Conservation (phyloP, 345 rosid species). For the Excoecaria agallocha region DNA sequence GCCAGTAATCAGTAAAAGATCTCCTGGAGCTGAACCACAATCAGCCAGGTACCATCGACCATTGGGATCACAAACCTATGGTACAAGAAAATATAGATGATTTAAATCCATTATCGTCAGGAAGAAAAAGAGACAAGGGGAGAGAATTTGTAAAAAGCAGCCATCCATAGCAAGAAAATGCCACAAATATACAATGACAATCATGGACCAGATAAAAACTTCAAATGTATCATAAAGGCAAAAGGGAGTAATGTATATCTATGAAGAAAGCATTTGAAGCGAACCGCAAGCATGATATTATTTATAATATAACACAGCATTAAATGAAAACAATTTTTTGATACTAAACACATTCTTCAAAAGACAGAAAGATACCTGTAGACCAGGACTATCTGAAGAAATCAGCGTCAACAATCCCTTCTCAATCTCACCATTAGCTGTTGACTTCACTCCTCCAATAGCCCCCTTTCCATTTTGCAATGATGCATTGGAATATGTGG, state of each 20-base stretch:
- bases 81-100: conserved; percentile 2
- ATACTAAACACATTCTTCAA: conserved; percentile 12
- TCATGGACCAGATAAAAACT: not conserved
- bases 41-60: conserved; percentile 98
- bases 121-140: not conserved
- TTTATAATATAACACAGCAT: not conserved
- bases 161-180: conserved; percentile 13
- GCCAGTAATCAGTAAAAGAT: conserved; percentile 83
- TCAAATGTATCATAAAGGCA: not conserved
- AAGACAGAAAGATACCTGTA: conserved; percentile 54
- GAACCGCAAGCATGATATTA: not conserved
- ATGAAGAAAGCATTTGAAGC: conserved; percentile 16
- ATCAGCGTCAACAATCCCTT: conserved; percentile 85
- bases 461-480: conserved; percentile 73
- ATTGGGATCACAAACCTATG: conserved; percentile 91
- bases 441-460: conserved; percentile 63
- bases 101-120: not conserved
- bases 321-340: conserved; percentile 11
- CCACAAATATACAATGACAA: conserved; percentile 6
- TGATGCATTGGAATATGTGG: conserved; percentile 57
- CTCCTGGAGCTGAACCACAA: conserved; percentile 63
- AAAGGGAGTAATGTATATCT: not conserved
- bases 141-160: not conserved
- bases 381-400: conserved; percentile 73
- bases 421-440: conserved; percentile 69